A percentile compares a stretch with the other conserved stretches of the same genome.
These are phyloP conservation scores for Dactylellina cionopaga DNA, from an alignment of 2,329 filamentous ascomycete species.

Conservation along the genomic window DNA sequence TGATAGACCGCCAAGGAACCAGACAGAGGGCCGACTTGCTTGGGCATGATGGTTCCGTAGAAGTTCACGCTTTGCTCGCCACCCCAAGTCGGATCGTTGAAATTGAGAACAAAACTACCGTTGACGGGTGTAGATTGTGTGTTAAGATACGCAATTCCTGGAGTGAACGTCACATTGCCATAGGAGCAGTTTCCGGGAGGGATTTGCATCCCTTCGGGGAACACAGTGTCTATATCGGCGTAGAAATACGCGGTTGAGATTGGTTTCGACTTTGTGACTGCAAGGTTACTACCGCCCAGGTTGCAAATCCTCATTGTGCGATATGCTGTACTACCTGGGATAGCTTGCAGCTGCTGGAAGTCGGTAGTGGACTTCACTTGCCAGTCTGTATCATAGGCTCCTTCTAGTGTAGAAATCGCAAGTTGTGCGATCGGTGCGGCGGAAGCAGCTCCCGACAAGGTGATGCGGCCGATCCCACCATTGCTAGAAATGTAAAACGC, in stretches of 20 bases:
- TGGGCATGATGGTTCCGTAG: conserved; percentile 65
- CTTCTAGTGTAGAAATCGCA: conserved; percentile 59
- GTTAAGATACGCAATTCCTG: conserved; percentile 33
- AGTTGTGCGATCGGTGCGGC: conserved; percentile 59
- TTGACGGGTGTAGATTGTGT: conserved; percentile 55
- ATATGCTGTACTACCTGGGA: conserved; percentile 57
- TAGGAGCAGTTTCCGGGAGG: conserved; percentile 57
- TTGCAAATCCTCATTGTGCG: conserved; percentile 61
- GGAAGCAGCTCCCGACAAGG: conserved; percentile 59
- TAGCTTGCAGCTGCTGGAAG: conserved; percentile 1
- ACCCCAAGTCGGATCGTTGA: conserved; percentile 65
- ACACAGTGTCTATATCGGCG: conserved; percentile 25
- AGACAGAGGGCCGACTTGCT: conserved; percentile 64
- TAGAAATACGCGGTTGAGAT: conserved; percentile 24
- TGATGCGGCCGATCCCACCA: conserved; percentile 59
- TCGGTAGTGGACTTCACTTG: conserved; percentile 11
- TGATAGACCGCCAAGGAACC: conserved; percentile 62
- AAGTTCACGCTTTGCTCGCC: conserved; percentile 68
- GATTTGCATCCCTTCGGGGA: conserved; percentile 55
- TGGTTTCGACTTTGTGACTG: conserved; percentile 60
- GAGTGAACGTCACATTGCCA: conserved; percentile 59
- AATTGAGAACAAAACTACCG: conserved; percentile 65
- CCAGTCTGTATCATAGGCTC: conserved; percentile 59
- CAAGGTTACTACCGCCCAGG: conserved; percentile 60
- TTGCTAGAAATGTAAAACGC: conserved; percentile 60